Evolutionary conservation across 2,329 filamentous ascomycete genomes (phyloP).

Genomic region (Clarireedia homoeocarpa): DNA sequence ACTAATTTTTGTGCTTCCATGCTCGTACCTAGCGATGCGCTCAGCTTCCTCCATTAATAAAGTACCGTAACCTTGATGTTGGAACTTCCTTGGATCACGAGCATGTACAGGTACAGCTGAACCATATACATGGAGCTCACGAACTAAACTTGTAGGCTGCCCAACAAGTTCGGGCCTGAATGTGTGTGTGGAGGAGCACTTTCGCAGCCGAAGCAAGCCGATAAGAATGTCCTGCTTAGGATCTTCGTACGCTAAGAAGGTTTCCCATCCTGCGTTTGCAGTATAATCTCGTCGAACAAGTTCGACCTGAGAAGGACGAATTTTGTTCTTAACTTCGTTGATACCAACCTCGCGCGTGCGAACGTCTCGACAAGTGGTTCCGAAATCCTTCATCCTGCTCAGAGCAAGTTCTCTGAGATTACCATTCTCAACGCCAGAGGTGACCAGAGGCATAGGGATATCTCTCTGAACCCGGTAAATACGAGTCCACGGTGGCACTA

Average conservation of each 20-base stretch:
- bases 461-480: constrained; percentile 98
- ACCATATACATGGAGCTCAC: constrained; percentile 94
- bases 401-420: constrained; percentile 89
- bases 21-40: constrained; percentile 87
- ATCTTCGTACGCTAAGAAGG: constrained; percentile 95
- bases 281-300: constrained; percentile 88
- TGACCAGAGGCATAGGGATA: constrained; percentile 99
- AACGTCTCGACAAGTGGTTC: constrained; percentile 92
- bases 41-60: constrained; percentile 97
- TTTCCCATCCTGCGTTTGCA: constrained; percentile 97
- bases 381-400: constrained; percentile 98
- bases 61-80: constrained; percentile 96
- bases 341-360: constrained; percentile 94
- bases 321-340: constrained; percentile 99
- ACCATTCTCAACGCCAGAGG: constrained; percentile 94
- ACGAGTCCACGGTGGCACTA: constrained; percentile 94
- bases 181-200: constrained; percentile 86
- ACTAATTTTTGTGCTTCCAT: constrained; percentile 87
- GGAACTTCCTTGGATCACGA: constrained; percentile 90
- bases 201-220: constrained; percentile 77
- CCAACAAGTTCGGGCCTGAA: constrained; percentile 80
- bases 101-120: constrained; percentile 96
- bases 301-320: constrained; percentile 91
- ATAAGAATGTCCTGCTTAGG: constrained; percentile 98
- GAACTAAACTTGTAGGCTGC: constrained; percentile 85